Evolutionary conservation across 1,284 basidiomycete species (phyloP), one percentile per base, ranked within the genome.

Genomic region (Schizopora paradoxa): DNA sequence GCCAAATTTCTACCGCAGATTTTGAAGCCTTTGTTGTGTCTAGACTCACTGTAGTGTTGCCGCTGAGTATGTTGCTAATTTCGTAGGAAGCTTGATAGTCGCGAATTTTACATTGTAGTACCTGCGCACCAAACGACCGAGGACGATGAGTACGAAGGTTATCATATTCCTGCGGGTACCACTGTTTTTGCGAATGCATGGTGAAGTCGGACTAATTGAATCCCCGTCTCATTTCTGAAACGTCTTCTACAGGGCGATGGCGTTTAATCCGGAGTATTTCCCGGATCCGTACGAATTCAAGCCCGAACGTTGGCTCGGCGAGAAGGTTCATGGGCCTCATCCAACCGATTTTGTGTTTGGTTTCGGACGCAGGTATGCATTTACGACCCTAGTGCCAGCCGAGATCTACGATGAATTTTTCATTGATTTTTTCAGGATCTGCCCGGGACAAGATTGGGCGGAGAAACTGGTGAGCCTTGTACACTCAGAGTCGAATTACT

Each of bases 31-130:
- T 35, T n/a, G n/a, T 16, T n/a, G n/a, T n/a, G n/a, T 10, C 10
- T 19, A 35, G 33, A 35, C 18, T 35, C 33, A 68, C 76, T 50
- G 59, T 65, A 4, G 75, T 79, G 14, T 60, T 60, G 4, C 76
- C 78, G 0, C 21, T 32, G n/a, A 48, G 53, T 22, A 27, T 3
- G 33, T 16, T 35, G 6, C 10, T 3, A 10, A n/a, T n/a, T n/a
- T n/a, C n/a, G n/a, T n/a, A 5, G 6, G 26, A 2, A 16, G 37
- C 6, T 21, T 4, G 11, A 6, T 2, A 2, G 10, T 18, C 11
- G 21, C 6, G 16, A 18, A 5, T 22, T 11, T 2, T 10, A 22
- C 2, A 31, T 8, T 31, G 8, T 5, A 35, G 33, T 16, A 10
- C 33, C 22, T 8, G 36, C 48, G 14, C 49, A 51, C 32, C 26